phyloP scores from a whole-genome alignment of 225 moss, liverwort and hornwort genomes.

The Climacium dendroides region DNA sequence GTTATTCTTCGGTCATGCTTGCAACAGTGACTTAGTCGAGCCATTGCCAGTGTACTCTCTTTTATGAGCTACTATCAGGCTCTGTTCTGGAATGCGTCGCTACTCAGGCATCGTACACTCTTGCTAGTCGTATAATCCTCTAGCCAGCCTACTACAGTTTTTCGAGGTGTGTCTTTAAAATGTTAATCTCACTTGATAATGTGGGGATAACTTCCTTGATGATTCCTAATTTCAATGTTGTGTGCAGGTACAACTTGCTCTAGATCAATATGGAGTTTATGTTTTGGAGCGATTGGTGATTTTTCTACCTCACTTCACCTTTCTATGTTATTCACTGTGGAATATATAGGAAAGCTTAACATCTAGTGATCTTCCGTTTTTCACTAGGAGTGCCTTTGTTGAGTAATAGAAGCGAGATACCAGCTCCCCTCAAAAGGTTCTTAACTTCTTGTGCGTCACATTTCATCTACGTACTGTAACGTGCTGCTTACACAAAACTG shows the following conservation, averaged over 20 bases:
- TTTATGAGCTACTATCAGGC: background rate
- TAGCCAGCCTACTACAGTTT: background rate
- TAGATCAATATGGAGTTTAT: constrained; percentile 39
- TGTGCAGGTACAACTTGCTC: constrained; percentile 11
- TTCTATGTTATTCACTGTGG: background rate
- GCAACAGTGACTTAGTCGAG: background rate
- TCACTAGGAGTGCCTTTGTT: background rate
- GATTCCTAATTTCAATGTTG: background rate
- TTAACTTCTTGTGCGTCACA: background rate
- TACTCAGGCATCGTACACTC: background rate
- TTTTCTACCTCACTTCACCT: background rate
- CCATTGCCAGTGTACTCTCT: background rate
- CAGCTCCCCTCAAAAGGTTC: background rate
- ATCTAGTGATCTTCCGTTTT: background rate
- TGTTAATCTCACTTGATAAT: background rate
- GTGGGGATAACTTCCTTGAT: background rate
- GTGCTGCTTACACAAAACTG: background rate
- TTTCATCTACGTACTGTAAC: background rate
- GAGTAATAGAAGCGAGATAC: background rate
- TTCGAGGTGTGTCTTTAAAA: background rate
- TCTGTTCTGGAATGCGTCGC: background rate
- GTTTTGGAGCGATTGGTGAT: constrained; percentile 47
- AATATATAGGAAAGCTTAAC: background rate
- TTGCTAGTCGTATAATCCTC: background rate
- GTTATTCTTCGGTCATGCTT: background rate